Conservation (phyloP, 306 rosid genomes). For the Prunus persica region Prunus_persica_NCBIv2 NC_034014.1:11612501-11613000, state of each 20-base stretch:
- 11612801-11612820: conserved; percentile 74
- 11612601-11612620: not conserved
- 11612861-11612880: not conserved
- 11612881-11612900: not conserved
- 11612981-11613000: not conserved
- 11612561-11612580: not conserved
- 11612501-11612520: not conserved
- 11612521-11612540: not conserved
- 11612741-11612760: conserved; percentile 96
- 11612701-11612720: conserved; percentile 87
- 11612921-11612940: not conserved
- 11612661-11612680: conserved; percentile 17
- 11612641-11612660: conserved; percentile 9
- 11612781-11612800: conserved; percentile 93
- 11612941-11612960: not conserved
- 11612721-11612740: conserved; percentile 90
- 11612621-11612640: not conserved
- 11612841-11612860: conserved; percentile 76
- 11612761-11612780: conserved; percentile 90
- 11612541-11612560: not conserved
- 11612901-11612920: not conserved
- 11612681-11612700: conserved; percentile 54
- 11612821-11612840: conserved; percentile 78
- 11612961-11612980: not conserved
- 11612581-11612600: not conserved